Percentiles rank a stretch among this genome's conserved stretches.
Evolutionary conservation across 495 filamentous ascomycete species (phyloP).

Genomic region (Podospora australis): DNA sequence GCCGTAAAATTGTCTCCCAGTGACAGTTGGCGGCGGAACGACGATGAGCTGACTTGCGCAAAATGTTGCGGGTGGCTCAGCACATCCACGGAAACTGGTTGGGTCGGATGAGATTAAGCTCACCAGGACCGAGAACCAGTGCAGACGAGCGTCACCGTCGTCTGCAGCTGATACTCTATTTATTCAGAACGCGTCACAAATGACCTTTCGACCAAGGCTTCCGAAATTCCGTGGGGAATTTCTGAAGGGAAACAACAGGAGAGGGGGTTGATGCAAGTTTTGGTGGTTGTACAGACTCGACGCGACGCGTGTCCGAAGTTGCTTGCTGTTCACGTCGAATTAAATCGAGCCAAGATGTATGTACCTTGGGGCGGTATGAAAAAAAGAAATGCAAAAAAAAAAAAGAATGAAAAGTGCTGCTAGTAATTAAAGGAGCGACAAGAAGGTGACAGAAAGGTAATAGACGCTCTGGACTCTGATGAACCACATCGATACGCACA

Average conservation of each 20-base stretch:
- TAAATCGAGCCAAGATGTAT: conserved; percentile 12
- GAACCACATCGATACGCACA: conserved; percentile 26
- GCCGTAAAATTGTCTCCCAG: no score
- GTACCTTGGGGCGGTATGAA: not conserved
- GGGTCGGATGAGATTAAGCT: conserved; percentile 16
- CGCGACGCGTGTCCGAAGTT: conserved; percentile 33
- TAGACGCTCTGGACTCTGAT: conserved; percentile 5
- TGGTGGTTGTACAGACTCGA: conserved; percentile 16
- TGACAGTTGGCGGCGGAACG: not conserved
- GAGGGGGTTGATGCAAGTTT: not conserved
- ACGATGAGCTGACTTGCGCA: not conserved
- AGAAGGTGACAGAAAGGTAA: conserved; percentile 23
- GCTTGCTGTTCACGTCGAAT: conserved; percentile 13
- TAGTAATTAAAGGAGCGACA: conserved; percentile 32
- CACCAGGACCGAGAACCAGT: conserved; percentile 48
- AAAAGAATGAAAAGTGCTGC: conserved; percentile 22
- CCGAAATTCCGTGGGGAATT: no score
- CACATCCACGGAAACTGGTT: conserved; percentile 1
- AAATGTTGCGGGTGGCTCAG: conserved; percentile 4
- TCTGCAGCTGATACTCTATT: conserved; percentile 32
- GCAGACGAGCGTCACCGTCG: conserved; percentile 48
- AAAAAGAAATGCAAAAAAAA: no score
- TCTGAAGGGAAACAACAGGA: not conserved
- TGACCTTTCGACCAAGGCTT: conserved; percentile 12
- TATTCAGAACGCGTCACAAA: conserved; percentile 21